These are phyloP conservation scores for Nakaseomyces kungkrabaensis DNA, from an alignment of 1,139 yeast species.

Conservation along the genomic window DNA sequence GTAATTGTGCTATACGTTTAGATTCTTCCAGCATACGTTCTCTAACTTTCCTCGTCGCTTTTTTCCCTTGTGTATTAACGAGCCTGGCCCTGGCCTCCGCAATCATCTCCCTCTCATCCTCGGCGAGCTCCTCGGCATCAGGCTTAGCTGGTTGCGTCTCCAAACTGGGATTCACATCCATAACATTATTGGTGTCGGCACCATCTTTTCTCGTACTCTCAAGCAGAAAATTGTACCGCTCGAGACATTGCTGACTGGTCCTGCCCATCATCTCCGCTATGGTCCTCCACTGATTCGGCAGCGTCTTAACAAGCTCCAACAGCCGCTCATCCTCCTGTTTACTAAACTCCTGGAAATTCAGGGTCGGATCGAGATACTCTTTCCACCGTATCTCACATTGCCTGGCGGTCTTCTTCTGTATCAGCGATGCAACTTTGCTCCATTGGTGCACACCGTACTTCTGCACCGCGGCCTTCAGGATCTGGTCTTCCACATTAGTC, in stretches of 20 bases:
- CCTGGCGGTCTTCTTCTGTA: slow-evolving; percentile 77
- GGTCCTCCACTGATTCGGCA: slow-evolving; percentile 94
- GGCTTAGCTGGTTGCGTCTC: slow-evolving; percentile 82
- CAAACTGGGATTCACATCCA: slow-evolving; percentile 42
- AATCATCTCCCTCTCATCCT: slow-evolving; percentile 85
- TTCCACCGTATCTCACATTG: slow-evolving; percentile 93
- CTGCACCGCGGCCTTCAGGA: slow-evolving; percentile 79
- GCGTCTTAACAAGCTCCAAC: slow-evolving; percentile 50
- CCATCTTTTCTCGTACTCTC: slow-evolving; percentile 36
- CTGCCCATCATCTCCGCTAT: slow-evolving; percentile 73
- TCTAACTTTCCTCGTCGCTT: slow-evolving; percentile 83
- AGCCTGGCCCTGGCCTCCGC: slow-evolving; percentile 88
- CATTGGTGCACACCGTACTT: slow-evolving; percentile 93
- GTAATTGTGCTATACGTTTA: slow-evolving; percentile 62
- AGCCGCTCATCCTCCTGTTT: slow-evolving; percentile 68
- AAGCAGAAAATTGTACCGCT: slow-evolving; percentile 69
- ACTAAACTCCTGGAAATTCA: slow-evolving; percentile 59
- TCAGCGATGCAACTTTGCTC: slow-evolving; percentile 82
- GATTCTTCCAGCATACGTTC: slow-evolving; percentile 74
- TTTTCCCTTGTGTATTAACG: slow-evolving; percentile 89
- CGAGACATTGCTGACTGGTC: slow-evolving; percentile 84
- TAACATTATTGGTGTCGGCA: slow-evolving; percentile 45
- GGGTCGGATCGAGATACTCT: slow-evolving; percentile 74
- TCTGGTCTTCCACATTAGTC: slow-evolving; percentile 87
- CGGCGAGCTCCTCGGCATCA: slow-evolving; percentile 69